Base-by-base conservation (phyloP, 768 basidiomycete genomes). In the Boletus sensibilis region DNA sequence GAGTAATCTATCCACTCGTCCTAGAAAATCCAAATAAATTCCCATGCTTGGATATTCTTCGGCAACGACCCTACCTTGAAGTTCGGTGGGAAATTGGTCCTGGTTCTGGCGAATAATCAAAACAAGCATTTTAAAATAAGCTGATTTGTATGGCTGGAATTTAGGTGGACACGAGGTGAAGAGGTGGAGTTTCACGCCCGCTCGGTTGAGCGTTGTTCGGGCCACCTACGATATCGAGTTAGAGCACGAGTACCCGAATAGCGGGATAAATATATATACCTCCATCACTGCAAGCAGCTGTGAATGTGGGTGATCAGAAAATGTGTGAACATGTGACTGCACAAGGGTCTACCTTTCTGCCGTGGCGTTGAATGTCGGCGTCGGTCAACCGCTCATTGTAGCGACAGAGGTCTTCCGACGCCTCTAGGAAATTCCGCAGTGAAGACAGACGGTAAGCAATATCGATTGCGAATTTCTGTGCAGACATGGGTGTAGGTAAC, bases 271-370 rank as follows among this genome's bases (percentile, higher is more conserved):
- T 56, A 57, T 61, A 61, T 55, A 71, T 75, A 84, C 82, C 82
- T 84, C 82, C 45, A 78, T 71, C 56, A 84, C 60, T 23, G 74
- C 69, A 49, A 84, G 72, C 49, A 84, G 72, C 82, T 84, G 59
- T 46, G 29, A 49, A 50, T n/a, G 31, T 42, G 29, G 16, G 27
- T 2, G 39, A 25, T 63, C 33, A 63, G 55, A 59, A 50, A 52
- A 41, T 20, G 52, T 39, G 34, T 5, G 6, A 49, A 25, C 33
- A 34, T 56, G 43, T 20, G 39, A 23, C 41, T 38, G 37, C 2
- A 21, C 25, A 2, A 20, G n/a, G 5, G 13, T 42, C 41, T 47
- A 68, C 72, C 64, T 72, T 72, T 64, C 69, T 65, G 27, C 58
- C 62, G 14, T 72, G 63, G 13, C 49, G 44, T 40, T 62, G 61